A percentile compares a stretch with the other conserved stretches of the same genome.
Conservation (phyloP, 495 filamentous ascomycete genomes). For the Aspergillus conjunctus region DNA sequence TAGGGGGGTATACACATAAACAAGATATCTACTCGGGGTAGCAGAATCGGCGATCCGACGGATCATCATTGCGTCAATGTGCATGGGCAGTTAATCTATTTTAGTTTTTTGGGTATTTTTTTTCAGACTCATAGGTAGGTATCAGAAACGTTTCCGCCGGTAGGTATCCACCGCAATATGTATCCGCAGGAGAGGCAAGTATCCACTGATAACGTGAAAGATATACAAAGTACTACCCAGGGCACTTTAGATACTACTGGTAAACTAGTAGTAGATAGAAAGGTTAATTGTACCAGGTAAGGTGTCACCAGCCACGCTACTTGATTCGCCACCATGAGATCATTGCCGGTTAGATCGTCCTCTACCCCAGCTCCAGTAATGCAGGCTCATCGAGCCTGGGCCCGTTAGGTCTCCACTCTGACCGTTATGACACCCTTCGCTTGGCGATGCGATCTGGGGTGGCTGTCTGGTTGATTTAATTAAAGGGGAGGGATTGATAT, state of each 20-base stretch:
- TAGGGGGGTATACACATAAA: background rate
- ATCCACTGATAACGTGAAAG: too few species aligned
- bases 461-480: too few species aligned
- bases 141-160: too few species aligned
- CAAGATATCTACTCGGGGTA: background rate
- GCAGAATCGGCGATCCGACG: background rate
- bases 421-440: background rate
- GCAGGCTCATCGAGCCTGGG: background rate
- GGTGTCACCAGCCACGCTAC: background rate
- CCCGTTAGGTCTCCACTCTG: background rate
- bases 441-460: too few species aligned
- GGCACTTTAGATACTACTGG: background rate
- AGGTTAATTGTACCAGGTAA: background rate
- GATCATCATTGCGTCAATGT: slow-evolving; percentile 10
- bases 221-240: too few species aligned
- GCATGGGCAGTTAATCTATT: background rate
- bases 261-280: background rate
- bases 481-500: too few species aligned
- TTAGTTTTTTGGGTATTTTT: too few species aligned
- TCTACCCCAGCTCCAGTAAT: background rate
- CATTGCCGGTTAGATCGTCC: background rate
- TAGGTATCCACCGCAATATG: too few species aligned
- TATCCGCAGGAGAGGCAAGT: too few species aligned
- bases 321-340: slow-evolving; percentile 5
- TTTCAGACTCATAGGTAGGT: too few species aligned